Base-by-base conservation (phyloP, 768 basidiomycete genomes). In the Macrolepiota albuminosa region DNA sequence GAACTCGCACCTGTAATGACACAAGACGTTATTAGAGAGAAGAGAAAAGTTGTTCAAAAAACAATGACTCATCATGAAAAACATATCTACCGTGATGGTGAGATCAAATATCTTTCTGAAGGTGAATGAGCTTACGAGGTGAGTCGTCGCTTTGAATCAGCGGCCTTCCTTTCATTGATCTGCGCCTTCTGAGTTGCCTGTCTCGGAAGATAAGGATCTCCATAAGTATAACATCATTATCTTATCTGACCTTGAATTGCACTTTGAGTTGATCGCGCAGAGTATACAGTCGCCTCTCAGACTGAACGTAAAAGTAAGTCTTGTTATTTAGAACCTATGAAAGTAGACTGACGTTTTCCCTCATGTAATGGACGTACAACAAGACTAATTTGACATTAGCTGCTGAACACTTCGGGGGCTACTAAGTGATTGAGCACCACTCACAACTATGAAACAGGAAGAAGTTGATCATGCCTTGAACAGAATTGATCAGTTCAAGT, bases 101-200 rank as follows among this genome's bases (percentile, higher is more conserved):
- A 43, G 57, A 62, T 18, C 36, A 10, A 33, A 31, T 26, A 51
- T 53, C 39, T 21, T 10, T 39, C 16, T 16, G 46, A 37, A 0
- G 29, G 29, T n/a, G 47, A 39, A 8, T 31, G 9, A 36, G 81
- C 84, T 75, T 80, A 84, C 88, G 89, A 86, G 64, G 90, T 91
- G 29, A 91, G 77, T 18, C 89, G 83, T 24, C 88, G 81, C 70
- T 95, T 95, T 6, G 89, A 91, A 63, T 95, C 94, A 6, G 87
- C 84, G 71, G 84, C 84, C 59, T 83, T 84, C 51, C 84, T 78
- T 69, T 91, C 90, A 63, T 89, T 87, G 48, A 91, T 79, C 70
- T 92, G 89, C 6, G 90, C 90, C 54, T 84, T 78, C 80, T 90
- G 79, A 65, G 86, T 82, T 75, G 89, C 81, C 70, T 84, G 18